Conservation (phyloP, 495 filamentous ascomycete species). For the Aspergillus ellipticus region DNA sequence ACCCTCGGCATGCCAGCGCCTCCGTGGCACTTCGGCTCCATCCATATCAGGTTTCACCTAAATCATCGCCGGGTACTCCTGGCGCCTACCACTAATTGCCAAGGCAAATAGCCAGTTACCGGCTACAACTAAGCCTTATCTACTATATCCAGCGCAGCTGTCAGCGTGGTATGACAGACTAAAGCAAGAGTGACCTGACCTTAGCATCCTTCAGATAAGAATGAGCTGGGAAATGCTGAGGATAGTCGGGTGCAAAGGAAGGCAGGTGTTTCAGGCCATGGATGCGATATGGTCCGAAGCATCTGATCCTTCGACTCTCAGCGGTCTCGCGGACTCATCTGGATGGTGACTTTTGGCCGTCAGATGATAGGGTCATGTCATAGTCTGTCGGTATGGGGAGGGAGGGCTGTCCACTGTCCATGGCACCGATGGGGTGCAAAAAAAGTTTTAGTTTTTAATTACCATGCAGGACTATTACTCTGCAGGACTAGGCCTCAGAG, state of each 20-base stretch:
- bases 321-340: too few relatives aligned
- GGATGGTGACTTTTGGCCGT: too few relatives aligned
- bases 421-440: too few relatives aligned
- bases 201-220: background rate
- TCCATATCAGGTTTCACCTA: background rate
- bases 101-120: background rate
- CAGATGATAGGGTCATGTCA: too few relatives aligned
- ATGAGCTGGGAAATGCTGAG: background rate
- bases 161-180: constrained; percentile 9
- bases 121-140: background rate
- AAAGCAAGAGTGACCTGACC: constrained; percentile 7
- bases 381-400: too few relatives aligned
- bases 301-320: too few relatives aligned
- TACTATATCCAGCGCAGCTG: constrained; percentile 11
- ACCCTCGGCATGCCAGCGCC: background rate
- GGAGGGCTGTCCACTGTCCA: too few relatives aligned
- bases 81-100: constrained; percentile 1
- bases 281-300: too few relatives aligned
- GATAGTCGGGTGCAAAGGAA: background rate
- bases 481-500: too few relatives aligned
- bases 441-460: too few relatives aligned
- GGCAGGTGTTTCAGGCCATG: background rate
- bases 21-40: background rate
- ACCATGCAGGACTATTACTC: too few relatives aligned
- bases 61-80: background rate